Evolutionary conservation across 768 basidiomycete genomes (phyloP).

Genomic region (Strobilomyces dryophilus): DNA sequence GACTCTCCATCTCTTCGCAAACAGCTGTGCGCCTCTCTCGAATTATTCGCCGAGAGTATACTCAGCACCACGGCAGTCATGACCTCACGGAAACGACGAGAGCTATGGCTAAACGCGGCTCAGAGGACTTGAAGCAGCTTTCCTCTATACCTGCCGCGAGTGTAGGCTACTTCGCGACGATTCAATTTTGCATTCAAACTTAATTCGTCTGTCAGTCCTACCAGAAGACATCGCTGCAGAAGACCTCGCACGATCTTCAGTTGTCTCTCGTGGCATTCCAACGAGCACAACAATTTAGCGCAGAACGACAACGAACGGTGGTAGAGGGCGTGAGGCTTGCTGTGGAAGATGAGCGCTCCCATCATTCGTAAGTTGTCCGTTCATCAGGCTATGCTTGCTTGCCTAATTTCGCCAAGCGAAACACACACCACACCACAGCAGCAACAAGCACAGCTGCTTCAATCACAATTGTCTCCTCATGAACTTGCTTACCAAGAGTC

Average conservation of each 20-base stretch:
- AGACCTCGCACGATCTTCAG: constrained; percentile 91
- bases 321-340: constrained; percentile 84
- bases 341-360: constrained; percentile 67
- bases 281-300: constrained; percentile 84
- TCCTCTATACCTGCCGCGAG: constrained; percentile 59
- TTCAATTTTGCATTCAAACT: background rate
- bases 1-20: constrained; percentile 80
- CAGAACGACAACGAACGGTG: constrained; percentile 83
- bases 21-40: constrained; percentile 60
- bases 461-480: constrained; percentile 76
- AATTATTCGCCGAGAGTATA: background rate
- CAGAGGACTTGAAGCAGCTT: constrained; percentile 89
- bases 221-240: constrained; percentile 81
- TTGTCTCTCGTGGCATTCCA: constrained; percentile 89
- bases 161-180: constrained; percentile 36
- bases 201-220: constrained; percentile 48
- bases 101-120: constrained; percentile 91
- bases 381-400: background rate
- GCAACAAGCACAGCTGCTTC: constrained; percentile 66
- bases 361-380: constrained; percentile 17
- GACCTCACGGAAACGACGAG: constrained; percentile 93
- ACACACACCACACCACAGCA: constrained; percentile 48
- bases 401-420: constrained; percentile 24
- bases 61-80: constrained; percentile 50
- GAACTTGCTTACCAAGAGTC: constrained; percentile 97